Base-by-base conservation (phyloP, 192 early-diverging fungal species). In the Coemansia sp. region DNA sequence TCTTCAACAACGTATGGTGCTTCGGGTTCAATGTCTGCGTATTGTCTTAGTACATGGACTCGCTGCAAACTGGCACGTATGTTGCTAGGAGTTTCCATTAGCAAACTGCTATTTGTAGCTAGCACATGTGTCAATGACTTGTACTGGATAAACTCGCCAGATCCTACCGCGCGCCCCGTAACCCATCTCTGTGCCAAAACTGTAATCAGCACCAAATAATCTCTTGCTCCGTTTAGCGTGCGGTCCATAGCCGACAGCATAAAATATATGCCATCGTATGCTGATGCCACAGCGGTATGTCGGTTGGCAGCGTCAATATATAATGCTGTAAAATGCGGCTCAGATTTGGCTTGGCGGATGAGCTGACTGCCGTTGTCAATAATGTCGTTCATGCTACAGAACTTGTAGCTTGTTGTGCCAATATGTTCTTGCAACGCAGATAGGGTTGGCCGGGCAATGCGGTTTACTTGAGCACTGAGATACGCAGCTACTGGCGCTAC, bases 341-440 rank as follows among this genome's bases (percentile, higher is more conserved):
- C 79, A 0, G 63, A 81, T 22, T 74, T 62, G 57, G 83, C 87
- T 0, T 89, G 81, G 25, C 90, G 86, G 50, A 94, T 86, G 11
- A 82, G 83, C 0, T 84, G 73, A 12, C 85, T 58, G 0, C 90
- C 91, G 19, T 88, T 55, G 22, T 55, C 89, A 3, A 5, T 3
- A n/a, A 73, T 47, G 25, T 60, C 10, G 59, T 60, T 55, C 1
- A 22, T 39, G 4, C 29, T 60, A 5, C 55, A 55, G 23, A 27
- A 55, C 53, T 7, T 17, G 17, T 39, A 32, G 17, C 49, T 21
- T 1, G 53, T 49, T 9, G 57, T 21, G 10, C 60, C 25, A 3
- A 48, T 41, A 6, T 27, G 24, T 3, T 53, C 45, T 25, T 39
- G 10, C 8, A 73, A 4, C 1, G 64, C 65, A 7, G 47, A 39